Conservation (phyloP, 768 basidiomycete species). For the Pholiota molesta region DNA sequence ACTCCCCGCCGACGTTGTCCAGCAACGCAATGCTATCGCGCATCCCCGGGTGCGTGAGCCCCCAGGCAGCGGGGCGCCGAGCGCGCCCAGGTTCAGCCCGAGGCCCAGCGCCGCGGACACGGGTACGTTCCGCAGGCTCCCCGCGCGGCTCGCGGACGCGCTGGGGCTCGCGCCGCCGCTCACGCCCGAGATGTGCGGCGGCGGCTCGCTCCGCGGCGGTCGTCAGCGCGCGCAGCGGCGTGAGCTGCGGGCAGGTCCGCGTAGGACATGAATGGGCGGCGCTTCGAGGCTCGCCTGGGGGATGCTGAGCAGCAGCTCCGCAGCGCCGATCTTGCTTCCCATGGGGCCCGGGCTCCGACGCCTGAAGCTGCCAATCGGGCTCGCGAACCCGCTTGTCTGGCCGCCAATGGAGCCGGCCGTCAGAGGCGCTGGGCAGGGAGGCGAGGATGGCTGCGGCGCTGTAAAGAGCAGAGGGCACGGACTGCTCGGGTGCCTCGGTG, state of each 20-base stretch:
- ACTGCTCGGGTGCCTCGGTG: constrained; percentile 74
- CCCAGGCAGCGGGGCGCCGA: constrained; percentile 22
- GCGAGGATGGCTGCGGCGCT: constrained; percentile 77
- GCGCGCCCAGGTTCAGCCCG: neutral
- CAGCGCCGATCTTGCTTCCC: no score
- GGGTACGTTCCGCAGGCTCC: constrained; percentile 22
- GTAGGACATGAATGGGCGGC: constrained; percentile 72
- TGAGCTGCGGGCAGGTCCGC: constrained; percentile 75
- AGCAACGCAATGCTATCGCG: constrained; percentile 46
- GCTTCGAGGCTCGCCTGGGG: no score
- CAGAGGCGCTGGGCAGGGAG: constrained; percentile 31
- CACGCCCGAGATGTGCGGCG: constrained; percentile 75
- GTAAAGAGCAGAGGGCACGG: constrained; percentile 86
- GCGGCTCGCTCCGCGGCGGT: constrained; percentile 59
- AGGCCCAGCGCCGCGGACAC: constrained; percentile 21
- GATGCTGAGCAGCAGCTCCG: no score
- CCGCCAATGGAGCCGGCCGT: constrained; percentile 32
- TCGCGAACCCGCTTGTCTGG: constrained; percentile 58
- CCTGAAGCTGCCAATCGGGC: constrained; percentile 70
- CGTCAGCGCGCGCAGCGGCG: constrained; percentile 75
- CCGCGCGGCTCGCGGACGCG: constrained; percentile 15
- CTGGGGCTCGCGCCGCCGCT: constrained; percentile 36
- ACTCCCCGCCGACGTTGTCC: constrained; percentile 80
- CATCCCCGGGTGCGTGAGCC: constrained; percentile 27
- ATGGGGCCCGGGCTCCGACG: constrained; percentile 35